Evolutionary conservation across 2,329 filamentous ascomycete genomes (phyloP).

Genomic region (Aspergillus unguis): DNA sequence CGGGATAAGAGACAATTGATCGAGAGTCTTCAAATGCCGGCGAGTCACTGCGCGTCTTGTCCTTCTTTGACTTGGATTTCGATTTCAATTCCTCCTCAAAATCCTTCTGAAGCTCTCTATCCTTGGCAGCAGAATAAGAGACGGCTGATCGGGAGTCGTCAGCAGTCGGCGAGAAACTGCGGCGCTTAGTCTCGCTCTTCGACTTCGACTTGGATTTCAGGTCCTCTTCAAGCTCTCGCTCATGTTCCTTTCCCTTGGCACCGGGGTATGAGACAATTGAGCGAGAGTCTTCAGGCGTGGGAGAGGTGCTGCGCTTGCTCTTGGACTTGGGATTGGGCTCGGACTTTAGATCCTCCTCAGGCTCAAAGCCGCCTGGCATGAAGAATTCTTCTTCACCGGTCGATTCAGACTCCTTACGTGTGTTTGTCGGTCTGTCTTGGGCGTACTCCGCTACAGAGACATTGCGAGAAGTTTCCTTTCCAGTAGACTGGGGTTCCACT

Average conservation of each 20-base stretch:
- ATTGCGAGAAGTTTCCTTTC: not conserved
- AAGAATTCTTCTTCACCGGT: constrained; percentile 24
- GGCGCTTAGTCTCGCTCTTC: not conserved
- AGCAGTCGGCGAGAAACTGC: not conserved
- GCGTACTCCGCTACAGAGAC: not conserved
- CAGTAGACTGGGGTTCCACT: not conserved
- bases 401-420: constrained; percentile 12
- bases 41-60: no score
- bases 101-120: constrained; percentile 10
- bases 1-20: no score
- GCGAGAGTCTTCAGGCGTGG: no score
- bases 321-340: no score
- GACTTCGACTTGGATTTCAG: no score
- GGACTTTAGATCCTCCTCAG: constrained; percentile 4
- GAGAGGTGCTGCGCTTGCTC: no score
- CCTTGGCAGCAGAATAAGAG: constrained; percentile 7
- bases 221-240: no score
- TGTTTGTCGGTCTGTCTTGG: constrained; percentile 21
- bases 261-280: no score
- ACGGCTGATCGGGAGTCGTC: constrained; percentile 20
- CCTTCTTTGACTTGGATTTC: no score
- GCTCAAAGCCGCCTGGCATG: constrained; percentile 34
- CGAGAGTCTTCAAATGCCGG: no score
- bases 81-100: constrained; percentile 13
- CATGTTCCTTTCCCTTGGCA: no score